These are phyloP conservation scores for Cutaneotrichosporon cavernicola DNA, from an alignment of 1,284 basidiomycete species.

Conservation along the genomic window DNA sequence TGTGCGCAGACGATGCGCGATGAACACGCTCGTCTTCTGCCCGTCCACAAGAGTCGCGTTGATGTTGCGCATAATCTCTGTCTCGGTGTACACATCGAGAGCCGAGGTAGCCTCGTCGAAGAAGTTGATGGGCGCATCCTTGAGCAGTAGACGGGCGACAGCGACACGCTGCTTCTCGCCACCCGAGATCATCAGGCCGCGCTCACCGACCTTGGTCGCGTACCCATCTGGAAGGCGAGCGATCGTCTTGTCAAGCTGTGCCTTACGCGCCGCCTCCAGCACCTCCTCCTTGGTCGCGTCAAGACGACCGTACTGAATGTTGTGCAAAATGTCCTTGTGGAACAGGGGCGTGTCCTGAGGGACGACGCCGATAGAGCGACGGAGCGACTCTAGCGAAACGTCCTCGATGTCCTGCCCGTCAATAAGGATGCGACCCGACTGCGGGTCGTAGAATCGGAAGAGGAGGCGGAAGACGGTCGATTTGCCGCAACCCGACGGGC, in stretches of 20 bases:
- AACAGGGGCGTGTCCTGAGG: constrained; percentile 98
- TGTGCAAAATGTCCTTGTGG: constrained; percentile 92
- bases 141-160: constrained; percentile 85
- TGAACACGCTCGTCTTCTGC: constrained; percentile 87
- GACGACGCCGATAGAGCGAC: constrained; percentile 82
- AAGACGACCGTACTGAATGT: constrained; percentile 88
- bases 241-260: constrained; percentile 82
- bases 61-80: constrained; percentile 93
- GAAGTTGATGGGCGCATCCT: constrained; percentile 92
- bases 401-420: constrained; percentile 78
- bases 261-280: constrained; percentile 73
- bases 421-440: constrained; percentile 70
- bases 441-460: constrained; percentile 90
- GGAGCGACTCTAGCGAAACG: constrained; percentile 70
- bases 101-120: constrained; percentile 99
- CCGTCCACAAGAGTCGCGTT: constrained; percentile 73
- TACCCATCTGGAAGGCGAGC: constrained; percentile 80
- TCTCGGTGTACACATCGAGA: constrained; percentile 89
- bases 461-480: constrained; percentile 92
- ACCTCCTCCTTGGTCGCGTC: constrained; percentile 88
- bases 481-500: constrained; percentile 97
- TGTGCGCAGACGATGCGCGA: constrained; percentile 86
- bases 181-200: constrained; percentile 95
- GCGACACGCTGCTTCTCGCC: constrained; percentile 97
- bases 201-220: constrained; percentile 86